These are phyloP conservation scores for Alternaria postmessia DNA, from an alignment of 2,329 filamentous ascomycete genomes.

Conservation along the genomic window DNA sequence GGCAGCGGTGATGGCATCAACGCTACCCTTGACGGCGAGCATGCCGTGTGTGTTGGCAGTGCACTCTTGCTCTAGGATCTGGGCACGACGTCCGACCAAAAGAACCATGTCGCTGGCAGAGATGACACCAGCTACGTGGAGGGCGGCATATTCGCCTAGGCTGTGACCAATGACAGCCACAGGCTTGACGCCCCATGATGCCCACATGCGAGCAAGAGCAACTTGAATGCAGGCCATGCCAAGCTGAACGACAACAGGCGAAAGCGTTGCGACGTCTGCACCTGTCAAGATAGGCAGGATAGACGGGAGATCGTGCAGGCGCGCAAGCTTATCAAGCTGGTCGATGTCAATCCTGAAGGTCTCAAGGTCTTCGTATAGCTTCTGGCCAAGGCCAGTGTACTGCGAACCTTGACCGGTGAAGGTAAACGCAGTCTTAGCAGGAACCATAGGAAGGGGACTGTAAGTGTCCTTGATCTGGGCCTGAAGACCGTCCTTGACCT, in stretches of 20 bases:
- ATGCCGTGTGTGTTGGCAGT: conserved; percentile 72
- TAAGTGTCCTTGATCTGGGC: conserved; percentile 60
- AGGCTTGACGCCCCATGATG: conserved; percentile 63
- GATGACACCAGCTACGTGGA: conserved; percentile 74
- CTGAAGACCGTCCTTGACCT: conserved; percentile 57
- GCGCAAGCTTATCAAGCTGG: conserved; percentile 58
- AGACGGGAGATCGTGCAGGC: conserved; percentile 58
- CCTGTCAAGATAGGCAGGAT: conserved; percentile 60
- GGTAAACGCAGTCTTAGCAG: conserved; percentile 60
- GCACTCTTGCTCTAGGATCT: conserved; percentile 71
- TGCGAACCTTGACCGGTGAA: conserved; percentile 64
- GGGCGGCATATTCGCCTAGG: conserved; percentile 76
- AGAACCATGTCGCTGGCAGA: conserved; percentile 76
- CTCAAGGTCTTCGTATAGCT: conserved; percentile 58
- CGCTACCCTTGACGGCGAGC: conserved; percentile 65
- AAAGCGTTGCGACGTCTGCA: conserved; percentile 58
- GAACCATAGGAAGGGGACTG: conserved; percentile 62
- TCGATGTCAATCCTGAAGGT: conserved; percentile 60
- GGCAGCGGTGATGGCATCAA: conserved; percentile 62
- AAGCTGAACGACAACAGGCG: conserved; percentile 62
- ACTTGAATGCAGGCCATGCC: conserved; percentile 63
- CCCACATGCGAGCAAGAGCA: conserved; percentile 62
- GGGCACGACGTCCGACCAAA: conserved; percentile 73
- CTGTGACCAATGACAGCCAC: conserved; percentile 65
- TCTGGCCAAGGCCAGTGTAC: conserved; percentile 60